Percentiles rank a stretch among this genome's conserved stretches.
phyloP scores from a whole-genome alignment of 495 filamentous ascomycete species.

The Pyrenula massariospora region DNA sequence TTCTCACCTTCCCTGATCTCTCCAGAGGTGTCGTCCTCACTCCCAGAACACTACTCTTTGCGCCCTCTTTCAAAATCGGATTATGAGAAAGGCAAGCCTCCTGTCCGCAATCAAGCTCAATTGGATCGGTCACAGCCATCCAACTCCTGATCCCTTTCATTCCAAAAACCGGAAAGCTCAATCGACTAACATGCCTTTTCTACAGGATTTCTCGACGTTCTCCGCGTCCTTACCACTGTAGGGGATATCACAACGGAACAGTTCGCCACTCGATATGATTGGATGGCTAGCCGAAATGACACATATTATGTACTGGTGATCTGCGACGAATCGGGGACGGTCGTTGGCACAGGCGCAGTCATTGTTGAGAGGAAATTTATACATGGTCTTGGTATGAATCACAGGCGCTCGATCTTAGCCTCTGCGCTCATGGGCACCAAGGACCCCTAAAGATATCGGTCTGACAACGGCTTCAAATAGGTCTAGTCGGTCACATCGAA shows the following conservation, averaged over 20 bases:
- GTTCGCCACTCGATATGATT: conserved; percentile 73
- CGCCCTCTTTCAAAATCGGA: conserved; percentile 71
- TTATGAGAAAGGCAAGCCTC: conserved; percentile 38
- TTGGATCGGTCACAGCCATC: not conserved
- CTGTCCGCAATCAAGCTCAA: not conserved
- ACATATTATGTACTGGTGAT: conserved; percentile 81
- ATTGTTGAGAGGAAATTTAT: conserved; percentile 59
- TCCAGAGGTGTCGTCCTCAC: conserved; percentile 50
- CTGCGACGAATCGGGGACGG: conserved; percentile 51
- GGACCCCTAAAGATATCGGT: not conserved
- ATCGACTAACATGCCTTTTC: not conserved
- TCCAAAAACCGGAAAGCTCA: too few relatives aligned
- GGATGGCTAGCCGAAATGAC: conserved; percentile 65
- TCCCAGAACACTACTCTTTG: conserved; percentile 72
- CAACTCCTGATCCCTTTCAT: not conserved
- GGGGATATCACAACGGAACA: conserved; percentile 69
- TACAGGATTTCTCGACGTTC: conserved; percentile 71
- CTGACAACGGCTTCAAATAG: conserved; percentile 34
- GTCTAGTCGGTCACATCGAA: conserved; percentile 83
- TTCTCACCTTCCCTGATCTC: conserved; percentile 73
- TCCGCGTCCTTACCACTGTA: conserved; percentile 84
- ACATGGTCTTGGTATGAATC: conserved; percentile 25
- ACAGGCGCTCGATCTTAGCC: too few relatives aligned
- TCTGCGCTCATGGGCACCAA: too few relatives aligned
- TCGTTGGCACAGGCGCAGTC: conserved; percentile 82